Evolutionary conservation across 192 early-diverging fungal species (phyloP), one percentile per base, ranked within the genome.

Genomic region (Linnemannia schmuckeri): DNA sequence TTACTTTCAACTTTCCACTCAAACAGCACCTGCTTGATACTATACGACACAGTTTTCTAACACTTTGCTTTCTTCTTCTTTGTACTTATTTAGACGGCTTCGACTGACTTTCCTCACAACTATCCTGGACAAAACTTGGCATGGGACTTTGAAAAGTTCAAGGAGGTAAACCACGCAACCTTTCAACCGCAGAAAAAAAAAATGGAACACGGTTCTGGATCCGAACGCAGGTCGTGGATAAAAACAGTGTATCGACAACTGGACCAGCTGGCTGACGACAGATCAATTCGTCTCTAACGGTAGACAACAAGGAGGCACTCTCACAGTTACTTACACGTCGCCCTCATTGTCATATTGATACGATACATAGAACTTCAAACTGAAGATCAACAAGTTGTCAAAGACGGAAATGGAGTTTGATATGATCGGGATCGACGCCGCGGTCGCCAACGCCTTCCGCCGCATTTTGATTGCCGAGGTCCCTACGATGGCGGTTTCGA

Each of bases 401-500:
- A 85, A 93, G 71, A 88, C 89, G 47, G 94, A 95, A 68, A 97
- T 99, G 87, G 98, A 99, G 90, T 99, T 99, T 91, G 98, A 99
- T 88, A 86, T 99, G 82, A 95, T 97, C 74, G 98, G 98, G 44
- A 84, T 98, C 33, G 97, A 99, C 78, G 96, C 97, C 44, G 92
- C 97, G 27, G 93, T 99, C 72, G 98, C 98, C 70, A 99, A 99
- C 85, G 97, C 98, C 6, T 92, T 99, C 84, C 93, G 98, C 49
- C 87, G 98, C 61, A 96, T 97, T 52, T 82, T 99, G 93, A 96
- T 99, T 81, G 96, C 97, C 4, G 98, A 99, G 90, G 95, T 99
- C 24, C 98, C 98, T 24, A 98, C 98, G 1, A 97, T 99, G 98
- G 98, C 98, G 6, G 98, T 99, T 66, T 97, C 99, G 84, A 93